Base-by-base conservation (phyloP, 2,329 filamentous ascomycete species). In the Monilinia laxa region DNA sequence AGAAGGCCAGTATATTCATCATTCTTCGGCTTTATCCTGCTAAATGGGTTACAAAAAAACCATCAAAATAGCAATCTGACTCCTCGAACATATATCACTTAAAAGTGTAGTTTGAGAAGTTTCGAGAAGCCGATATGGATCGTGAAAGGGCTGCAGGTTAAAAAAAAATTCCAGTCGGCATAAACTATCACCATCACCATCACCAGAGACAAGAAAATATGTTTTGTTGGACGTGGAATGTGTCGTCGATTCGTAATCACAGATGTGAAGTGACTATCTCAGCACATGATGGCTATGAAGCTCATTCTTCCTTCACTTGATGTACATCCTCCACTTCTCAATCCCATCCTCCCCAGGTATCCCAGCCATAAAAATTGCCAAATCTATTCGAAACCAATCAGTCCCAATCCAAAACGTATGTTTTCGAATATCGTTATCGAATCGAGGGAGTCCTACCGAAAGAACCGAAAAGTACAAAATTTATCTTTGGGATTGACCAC, bases 401-500 rank as follows among this genome's bases (percentile, higher is more conserved):
- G 51, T 67, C 35, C 42, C 25, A 23, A 25, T 67, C 23, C 42
- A 31, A 51, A 20, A 47, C 16, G 23, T 40, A 23, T 60, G 7
- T 10, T 40, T 23, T 14, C 38, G 38, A 40, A 53, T 51, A 28
- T n/a, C 25, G 12, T 42, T 14, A 51, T 49, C 28, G 40, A 52
- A 57, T 40, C 31, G 28, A 25, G 45, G 28, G 45, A 58, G 47
- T 52, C 73, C 55, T 75, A 76, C 73, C 74, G 68, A 66, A 73
- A 72, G 68, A 69, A 73, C 70, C 66, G 66, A 69, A 71, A 51
- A 52, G 58, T 70, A 71, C 72, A 68, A 68, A 2, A 71, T 73
- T 76, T 77, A 77, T 74, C 76, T 71, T 68, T 77, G 75, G 64
- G 63, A 71, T 73, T 73, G 75, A 71, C 74, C 90, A 83, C 87